Percentiles rank a stretch among this genome's conserved stretches.
phyloP scores from a whole-genome alignment of 306 rosid genomes.

The Cicer bijugum region DNA sequence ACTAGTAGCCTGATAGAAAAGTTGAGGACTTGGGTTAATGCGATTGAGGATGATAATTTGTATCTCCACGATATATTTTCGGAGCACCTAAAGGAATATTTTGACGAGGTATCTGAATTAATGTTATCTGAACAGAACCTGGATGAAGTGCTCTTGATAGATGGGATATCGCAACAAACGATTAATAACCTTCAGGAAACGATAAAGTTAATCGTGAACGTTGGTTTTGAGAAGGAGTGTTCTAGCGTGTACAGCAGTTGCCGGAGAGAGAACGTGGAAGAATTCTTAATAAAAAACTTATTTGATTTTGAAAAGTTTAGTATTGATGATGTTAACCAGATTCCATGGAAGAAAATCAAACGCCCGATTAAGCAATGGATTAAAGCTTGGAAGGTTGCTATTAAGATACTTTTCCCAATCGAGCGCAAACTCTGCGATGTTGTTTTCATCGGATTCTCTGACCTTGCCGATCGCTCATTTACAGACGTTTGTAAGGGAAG shows the following conservation, averaged over 20 bases:
- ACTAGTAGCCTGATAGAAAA: background rate
- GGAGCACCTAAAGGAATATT: background rate
- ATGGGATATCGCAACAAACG: constrained; percentile 59
- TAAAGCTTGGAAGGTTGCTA: constrained; percentile 66
- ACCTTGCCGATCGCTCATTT: constrained; percentile 69
- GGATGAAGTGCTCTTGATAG: constrained; percentile 42
- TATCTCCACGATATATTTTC: background rate
- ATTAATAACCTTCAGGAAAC: constrained; percentile 66
- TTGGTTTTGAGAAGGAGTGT: constrained; percentile 67
- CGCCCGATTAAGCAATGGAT: constrained; percentile 57
- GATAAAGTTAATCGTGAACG: constrained; percentile 61
- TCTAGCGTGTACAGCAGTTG: constrained; percentile 50
- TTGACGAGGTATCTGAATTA: background rate
- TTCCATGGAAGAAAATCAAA: background rate
- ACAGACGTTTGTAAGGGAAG: constrained; percentile 84
- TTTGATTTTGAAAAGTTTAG: background rate
- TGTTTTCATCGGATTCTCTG: constrained; percentile 73
- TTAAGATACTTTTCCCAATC: constrained; percentile 75
- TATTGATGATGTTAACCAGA: background rate
- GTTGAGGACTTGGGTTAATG: background rate
- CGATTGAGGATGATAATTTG: background rate
- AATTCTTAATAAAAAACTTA: background rate
- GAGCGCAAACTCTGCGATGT: constrained; percentile 78
- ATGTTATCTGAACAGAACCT: constrained; percentile 49
- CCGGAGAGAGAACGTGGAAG: background rate